Evolutionary conservation across 2,329 filamentous ascomycete species (phyloP).

Genomic region (Bertia moriformis): DNA sequence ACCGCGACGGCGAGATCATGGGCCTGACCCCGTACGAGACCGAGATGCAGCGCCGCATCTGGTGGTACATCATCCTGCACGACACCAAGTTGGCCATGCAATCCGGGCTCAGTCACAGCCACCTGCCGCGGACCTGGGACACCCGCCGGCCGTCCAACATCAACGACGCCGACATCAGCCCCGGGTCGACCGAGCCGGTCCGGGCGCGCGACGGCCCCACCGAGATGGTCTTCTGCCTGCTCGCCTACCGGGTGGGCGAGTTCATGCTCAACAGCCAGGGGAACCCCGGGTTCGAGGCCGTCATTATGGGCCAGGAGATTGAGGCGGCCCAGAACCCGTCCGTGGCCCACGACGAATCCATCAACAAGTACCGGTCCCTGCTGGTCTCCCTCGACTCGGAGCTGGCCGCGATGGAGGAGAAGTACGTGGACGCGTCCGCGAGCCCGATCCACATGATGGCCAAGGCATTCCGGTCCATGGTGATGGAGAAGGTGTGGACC

Average conservation of each 20-base stretch:
- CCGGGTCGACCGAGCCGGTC: slow-evolving; percentile 32
- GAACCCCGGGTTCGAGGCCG: slow-evolving; percentile 25
- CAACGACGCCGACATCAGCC: slow-evolving; percentile 42
- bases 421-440: slow-evolving; percentile 33
- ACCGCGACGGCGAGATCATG: slow-evolving; percentile 42
- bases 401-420: slow-evolving; percentile 28
- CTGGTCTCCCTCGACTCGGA: slow-evolving; percentile 25
- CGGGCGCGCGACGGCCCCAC: slow-evolving; percentile 39
- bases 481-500: slow-evolving; percentile 31
- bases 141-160: slow-evolving; percentile 40
- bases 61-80: slow-evolving; percentile 49
- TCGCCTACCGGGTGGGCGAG: slow-evolving; percentile 31
- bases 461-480: slow-evolving; percentile 26
- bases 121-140: slow-evolving; percentile 36
- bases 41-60: slow-evolving; percentile 53
- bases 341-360: slow-evolving; percentile 12
- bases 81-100: slow-evolving; percentile 41
- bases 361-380: slow-evolving; percentile 25
- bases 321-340: slow-evolving; percentile 3
- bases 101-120: slow-evolving; percentile 37
- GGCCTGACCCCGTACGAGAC: slow-evolving; percentile 46
- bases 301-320: slow-evolving; percentile 7
- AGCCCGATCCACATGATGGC: slow-evolving; percentile 37
- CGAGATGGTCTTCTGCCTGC: slow-evolving; percentile 42
- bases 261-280: slow-evolving; percentile 31